Conservation (phyloP, 768 basidiomycete genomes). For the Mycena galopus region DNA sequence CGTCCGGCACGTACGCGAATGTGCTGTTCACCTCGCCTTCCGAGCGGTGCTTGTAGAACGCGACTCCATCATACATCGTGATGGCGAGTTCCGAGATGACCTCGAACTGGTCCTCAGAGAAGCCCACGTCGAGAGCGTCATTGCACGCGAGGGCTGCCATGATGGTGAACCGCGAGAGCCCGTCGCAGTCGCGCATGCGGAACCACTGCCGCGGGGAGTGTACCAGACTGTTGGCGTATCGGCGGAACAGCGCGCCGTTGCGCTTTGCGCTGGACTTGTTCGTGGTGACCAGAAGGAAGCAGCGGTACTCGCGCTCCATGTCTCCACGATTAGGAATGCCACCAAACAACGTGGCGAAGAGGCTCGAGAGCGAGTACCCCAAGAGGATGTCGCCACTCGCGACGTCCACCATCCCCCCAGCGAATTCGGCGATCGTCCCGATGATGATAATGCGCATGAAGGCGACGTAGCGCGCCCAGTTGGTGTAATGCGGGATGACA, state of each 20-base stretch:
- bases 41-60: slow-evolving; percentile 1
- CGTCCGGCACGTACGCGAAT: not conserved
- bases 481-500: not conserved
- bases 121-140: not conserved
- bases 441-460: not conserved
- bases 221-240: not conserved
- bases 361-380: not conserved
- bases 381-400: not conserved
- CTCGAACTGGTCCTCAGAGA: slow-evolving; percentile 4
- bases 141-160: slow-evolving; percentile 4
- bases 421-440: not conserved
- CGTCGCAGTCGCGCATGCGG: slow-evolving; percentile 4
- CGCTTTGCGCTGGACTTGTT: not conserved
- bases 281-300: not conserved
- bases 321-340: not conserved
- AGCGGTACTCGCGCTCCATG: not conserved
- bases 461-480: not conserved
- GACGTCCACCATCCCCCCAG: not conserved
- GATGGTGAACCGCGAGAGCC: not conserved
- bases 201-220: not conserved
- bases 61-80: slow-evolving; percentile 5
- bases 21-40: not conserved
- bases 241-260: not conserved
- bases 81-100: not conserved
- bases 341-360: not conserved